A percentile compares a stretch with the other conserved stretches of the same genome.
These are phyloP conservation scores for Mycena amicta DNA, from an alignment of 768 basidiomycete genomes.

Conservation along the genomic window DNA sequence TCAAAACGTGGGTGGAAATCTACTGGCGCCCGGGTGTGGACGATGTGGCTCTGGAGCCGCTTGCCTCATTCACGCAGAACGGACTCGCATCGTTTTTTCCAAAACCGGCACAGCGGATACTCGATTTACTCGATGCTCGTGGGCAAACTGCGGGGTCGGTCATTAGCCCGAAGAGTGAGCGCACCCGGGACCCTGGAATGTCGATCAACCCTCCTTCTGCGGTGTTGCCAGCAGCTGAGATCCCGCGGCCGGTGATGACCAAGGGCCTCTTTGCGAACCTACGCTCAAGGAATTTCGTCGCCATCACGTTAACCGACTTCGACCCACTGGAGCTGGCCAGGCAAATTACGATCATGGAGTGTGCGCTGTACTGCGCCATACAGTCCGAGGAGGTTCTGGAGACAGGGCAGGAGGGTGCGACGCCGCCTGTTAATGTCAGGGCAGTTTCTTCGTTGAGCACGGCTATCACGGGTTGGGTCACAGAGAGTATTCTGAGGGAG, in stretches of 20 bases:
- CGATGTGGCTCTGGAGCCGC: constrained; percentile 56
- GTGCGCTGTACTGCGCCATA: constrained; percentile 82
- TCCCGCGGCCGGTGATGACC: constrained; percentile 86
- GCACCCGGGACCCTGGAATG: constrained; percentile 76
- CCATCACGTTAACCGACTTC: constrained; percentile 83
- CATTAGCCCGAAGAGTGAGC: constrained; percentile 61
- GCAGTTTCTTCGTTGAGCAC: constrained; percentile 89
- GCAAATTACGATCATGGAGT: constrained; percentile 94
- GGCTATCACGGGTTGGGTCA: constrained; percentile 93
- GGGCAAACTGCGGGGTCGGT: constrained; percentile 47
- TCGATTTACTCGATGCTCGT: constrained; percentile 65
- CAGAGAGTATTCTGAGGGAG: constrained; percentile 92
- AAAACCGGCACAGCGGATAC: constrained; percentile 69
- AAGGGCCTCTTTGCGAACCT: constrained; percentile 73
- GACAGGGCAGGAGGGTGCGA: constrained; percentile 71
- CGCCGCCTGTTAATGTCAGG: constrained; percentile 70
- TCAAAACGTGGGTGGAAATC: constrained; percentile 92
- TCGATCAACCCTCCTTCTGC: constrained; percentile 63
- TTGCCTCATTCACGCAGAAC: constrained; percentile 64
- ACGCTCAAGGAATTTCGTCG: constrained; percentile 62
- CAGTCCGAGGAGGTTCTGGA: constrained; percentile 88
- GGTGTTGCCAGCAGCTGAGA: constrained; percentile 53
- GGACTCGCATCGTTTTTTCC: constrained; percentile 66
- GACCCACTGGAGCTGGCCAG: constrained; percentile 90
- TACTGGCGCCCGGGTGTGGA: constrained; percentile 87